Evolutionary conservation across 2,329 filamentous ascomycete species (phyloP), one percentile per base, ranked within the genome.

Genomic region (Calonectria honghensis): DNA sequence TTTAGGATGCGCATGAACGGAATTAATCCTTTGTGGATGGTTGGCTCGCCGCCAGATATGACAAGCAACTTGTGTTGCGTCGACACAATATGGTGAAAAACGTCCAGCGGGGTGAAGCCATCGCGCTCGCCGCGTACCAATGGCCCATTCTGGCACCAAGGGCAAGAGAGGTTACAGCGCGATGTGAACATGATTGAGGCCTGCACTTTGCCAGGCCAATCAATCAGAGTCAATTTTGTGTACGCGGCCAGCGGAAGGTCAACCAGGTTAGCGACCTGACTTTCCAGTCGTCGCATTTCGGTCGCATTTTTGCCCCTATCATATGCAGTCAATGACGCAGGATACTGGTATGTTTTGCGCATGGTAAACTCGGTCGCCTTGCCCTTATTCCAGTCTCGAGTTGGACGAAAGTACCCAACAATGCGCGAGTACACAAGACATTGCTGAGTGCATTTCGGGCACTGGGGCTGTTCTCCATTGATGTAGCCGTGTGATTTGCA

Each of bases 161-260:
- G 77, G 5, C 79, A 80, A 0, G 77, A 73, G 6, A 80, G 27
- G 1, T 80, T 80, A 39, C 79, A 80, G 0, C 77, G 73, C 1
- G 79, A 80, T 0, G 79, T 80, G 3, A 80, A 80, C 77, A 80
- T 79, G 41, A 80, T 79, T 0, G 79, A 72, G 0, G 79, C 76
- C 24, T 80, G 79, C 35, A 71, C 69, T 57, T 80, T 80, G 18
- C 78, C 79, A 0, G 79, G 79, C 31, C 78, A 80, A 31, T 80
- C 79, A 3, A 75, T 80, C 1, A 80, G 35, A 0, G 79, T 80
- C 6, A 72, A 72, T 32, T 79, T 78, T 52, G 78, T 78, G 18
- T 78, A 79, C 0, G 79, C 78, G 0, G 79, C 79, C 3, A 79
- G 68, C 0, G 79, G 78, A 0, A 80, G 13, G 24, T 80, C 73